Evolutionary conservation across 2,329 filamentous ascomycete species (phyloP).

Genomic region (Diaporthe helianthi): DNA sequence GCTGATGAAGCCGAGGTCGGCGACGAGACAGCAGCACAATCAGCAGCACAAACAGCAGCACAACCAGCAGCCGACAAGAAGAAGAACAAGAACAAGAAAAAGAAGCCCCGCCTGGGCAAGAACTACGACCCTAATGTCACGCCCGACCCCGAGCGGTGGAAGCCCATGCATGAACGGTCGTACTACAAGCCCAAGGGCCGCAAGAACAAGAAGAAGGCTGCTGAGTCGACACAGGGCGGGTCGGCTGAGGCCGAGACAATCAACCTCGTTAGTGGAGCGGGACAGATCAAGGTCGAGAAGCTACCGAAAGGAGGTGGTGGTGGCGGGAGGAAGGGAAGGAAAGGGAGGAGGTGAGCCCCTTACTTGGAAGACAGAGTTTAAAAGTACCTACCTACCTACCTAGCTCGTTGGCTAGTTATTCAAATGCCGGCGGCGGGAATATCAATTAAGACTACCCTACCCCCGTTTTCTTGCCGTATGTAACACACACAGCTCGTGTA

Average conservation of each 20-base stretch:
- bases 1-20: background rate
- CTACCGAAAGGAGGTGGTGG: constrained; percentile 44
- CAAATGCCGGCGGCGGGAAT: no score
- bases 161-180: constrained; percentile 87
- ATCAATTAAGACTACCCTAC: background rate
- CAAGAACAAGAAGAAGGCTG: constrained; percentile 85
- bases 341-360: constrained; percentile 28
- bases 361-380: background rate
- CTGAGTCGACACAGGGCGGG: constrained; percentile 85
- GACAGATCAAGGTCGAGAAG: constrained; percentile 70
- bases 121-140: constrained; percentile 79
- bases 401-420: background rate
- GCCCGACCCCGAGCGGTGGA: constrained; percentile 90
- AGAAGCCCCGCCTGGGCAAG: constrained; percentile 68
- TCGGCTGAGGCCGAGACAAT: constrained; percentile 73
- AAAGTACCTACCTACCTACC: background rate
- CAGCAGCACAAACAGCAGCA: constrained; percentile 34
- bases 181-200: constrained; percentile 89
- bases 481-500: no score
- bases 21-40: background rate
- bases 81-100: constrained; percentile 42
- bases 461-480: no score
- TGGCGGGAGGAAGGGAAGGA: constrained; percentile 55
- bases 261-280: constrained; percentile 68
- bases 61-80: constrained; percentile 36